These are phyloP conservation scores for Arbutus unedo DNA, from an alignment of 148 eudicot genomes.

Conservation along the genomic window DNA sequence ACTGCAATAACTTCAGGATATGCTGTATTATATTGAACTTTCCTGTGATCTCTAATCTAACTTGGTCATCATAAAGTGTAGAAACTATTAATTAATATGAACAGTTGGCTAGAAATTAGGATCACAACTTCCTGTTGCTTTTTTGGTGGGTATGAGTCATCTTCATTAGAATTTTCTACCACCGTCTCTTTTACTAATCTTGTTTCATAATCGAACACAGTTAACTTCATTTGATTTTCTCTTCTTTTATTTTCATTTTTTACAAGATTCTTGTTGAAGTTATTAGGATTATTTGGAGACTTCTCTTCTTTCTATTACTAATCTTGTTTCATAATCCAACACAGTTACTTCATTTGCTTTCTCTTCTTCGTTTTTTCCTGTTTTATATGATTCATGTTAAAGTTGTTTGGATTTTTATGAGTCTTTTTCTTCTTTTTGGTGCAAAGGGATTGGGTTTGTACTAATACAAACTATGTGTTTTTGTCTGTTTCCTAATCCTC, in stretches of 20 bases:
- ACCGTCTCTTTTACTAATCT: not conserved
- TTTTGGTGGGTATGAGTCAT: constrained; percentile 18
- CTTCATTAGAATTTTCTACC: not conserved
- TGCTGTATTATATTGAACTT: constrained; percentile 37
- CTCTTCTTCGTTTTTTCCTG: not conserved
- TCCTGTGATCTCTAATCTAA: constrained; percentile 53
- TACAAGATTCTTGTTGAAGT: not conserved
- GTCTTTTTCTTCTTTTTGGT: not conserved
- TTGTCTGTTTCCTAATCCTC: constrained; percentile 17
- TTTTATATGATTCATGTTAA: not conserved
- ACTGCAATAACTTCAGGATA: constrained; percentile 35
- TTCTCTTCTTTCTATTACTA: no score
- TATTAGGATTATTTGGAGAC: not conserved
- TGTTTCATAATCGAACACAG: not conserved
- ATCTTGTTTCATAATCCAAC: no score
- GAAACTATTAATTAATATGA: constrained; percentile 28
- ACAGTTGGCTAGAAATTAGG: constrained; percentile 28
- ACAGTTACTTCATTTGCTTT: no score
- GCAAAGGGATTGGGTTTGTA: not conserved
- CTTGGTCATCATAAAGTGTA: constrained; percentile 18
- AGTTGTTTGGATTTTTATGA: not conserved
- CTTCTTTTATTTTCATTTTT: not conserved
- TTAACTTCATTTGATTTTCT: constrained; percentile 10
- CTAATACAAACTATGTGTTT: not conserved
- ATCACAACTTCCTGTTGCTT: constrained; percentile 32